Base-by-base conservation (phyloP, 352 stramenopile genomes). In the Hyaloperonospora arabidopsidis region DNA sequence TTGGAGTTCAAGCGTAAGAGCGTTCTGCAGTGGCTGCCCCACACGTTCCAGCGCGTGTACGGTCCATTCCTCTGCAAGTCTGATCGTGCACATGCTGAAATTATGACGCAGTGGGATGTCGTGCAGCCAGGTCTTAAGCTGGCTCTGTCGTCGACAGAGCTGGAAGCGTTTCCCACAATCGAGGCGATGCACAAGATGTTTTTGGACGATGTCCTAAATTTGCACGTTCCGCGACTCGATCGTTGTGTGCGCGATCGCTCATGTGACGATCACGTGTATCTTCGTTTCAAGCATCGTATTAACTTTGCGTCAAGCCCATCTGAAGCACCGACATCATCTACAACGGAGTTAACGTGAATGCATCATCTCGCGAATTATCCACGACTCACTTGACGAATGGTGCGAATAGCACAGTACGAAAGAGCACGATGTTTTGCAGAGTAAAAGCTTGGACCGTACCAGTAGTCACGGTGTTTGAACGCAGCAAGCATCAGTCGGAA, bases 261-360 rank as follows among this genome's bases (percentile, higher is more conserved):
- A 4, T 79, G 81, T 13, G 79, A 92, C 41, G 81, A 93, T 56
- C 76, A 90, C 48, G 79, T 79, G n/a, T 91, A 89, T 49, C 57
- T 93, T 43, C 80, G 79, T 19, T 93, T 90, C 55, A 91, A 93
- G 63, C 79, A 93, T 46, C 57, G 82, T 36, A 60, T 76, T 34
- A 80, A 76, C 25, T 60, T 72, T n/a, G 56, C 58, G 18, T 58
- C 57, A 43, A 63, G 52, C 60, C 60, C 46, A 17, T 2, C 44
- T 22, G 52, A 50, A 25, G 38, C 32, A n/a, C 45, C 53, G n/a
- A 11, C 41, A 44, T 23, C 49, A 47, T 18, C 52, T 34, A 18
- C 44, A 41, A 57, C 25, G 19, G 47, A 65, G 49, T 50, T 23
- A 13, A 60, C 45, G 23, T 55, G 32, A 69, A 32, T 8, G 25